Evolutionary conservation across 1,284 basidiomycete species (phyloP).

Genomic region (Trichosporon coremiiforme): DNA sequence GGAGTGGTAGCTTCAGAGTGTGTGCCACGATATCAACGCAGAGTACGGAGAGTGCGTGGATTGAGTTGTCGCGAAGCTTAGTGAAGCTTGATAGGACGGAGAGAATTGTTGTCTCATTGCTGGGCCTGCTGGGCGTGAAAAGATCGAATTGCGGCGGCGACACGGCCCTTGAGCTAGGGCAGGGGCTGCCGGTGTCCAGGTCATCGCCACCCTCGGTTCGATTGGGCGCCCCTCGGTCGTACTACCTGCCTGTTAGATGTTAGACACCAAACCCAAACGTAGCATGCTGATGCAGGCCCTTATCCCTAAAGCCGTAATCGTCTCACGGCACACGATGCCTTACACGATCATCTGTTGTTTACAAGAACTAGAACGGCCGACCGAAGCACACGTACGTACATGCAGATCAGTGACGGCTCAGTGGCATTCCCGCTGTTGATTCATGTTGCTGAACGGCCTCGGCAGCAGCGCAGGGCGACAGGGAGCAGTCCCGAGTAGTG

Average conservation of each 20-base stretch:
- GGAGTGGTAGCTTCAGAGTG: no score
- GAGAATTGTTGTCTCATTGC: neutral
- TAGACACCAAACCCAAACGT: no score
- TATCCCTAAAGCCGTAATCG: neutral
- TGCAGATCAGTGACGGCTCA: neutral
- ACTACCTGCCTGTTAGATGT: no score
- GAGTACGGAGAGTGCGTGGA: neutral
- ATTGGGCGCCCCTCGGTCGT: no score
- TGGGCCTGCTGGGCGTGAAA: neutral
- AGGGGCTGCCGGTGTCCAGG: no score
- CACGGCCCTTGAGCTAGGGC: neutral
- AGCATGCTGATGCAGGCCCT: neutral
- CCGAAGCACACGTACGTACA: neutral
- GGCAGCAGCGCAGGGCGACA: neutral
- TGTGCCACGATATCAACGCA: no score
- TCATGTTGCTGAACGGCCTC: neutral
- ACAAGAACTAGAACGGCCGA: no score
- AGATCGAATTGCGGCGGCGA: neutral
- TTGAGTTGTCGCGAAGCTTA: constrained; percentile 2
- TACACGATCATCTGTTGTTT: neutral
- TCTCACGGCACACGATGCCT: neutral
- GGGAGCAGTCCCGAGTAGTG: neutral
- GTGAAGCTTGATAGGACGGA: neutral
- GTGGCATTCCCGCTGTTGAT: neutral
- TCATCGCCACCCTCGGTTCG: no score